Base-by-base conservation (phyloP, 345 rosid genomes). In the Orychophragmus violaceus region DNA sequence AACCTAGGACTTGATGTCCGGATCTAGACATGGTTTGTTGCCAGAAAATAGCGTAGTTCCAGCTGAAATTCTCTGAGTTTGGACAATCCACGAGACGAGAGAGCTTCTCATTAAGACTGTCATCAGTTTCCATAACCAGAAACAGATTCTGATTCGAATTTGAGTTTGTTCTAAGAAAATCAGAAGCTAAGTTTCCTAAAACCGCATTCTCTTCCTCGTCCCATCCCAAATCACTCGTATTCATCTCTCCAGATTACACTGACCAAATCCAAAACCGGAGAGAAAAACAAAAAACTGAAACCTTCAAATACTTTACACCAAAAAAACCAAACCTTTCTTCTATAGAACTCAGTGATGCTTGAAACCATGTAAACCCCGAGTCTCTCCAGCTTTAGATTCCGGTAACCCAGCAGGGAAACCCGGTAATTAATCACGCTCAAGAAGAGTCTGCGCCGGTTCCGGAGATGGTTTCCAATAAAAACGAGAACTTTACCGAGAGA, bases 1-100 rank as follows among this genome's bases (percentile, higher is more conserved):
- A 94, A n/a, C 95, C 90, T n/a, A 94, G 72, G 32, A 88, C 91
- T 81, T 81, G 83, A 13, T 88, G 94, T 46, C 95, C 91, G 8
- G 97, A 82, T 74, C 84, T 88, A 32, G 93, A 90, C 78, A 82
- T 74, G 12, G 97, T 88, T 54, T 90, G 83, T 54, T 94, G 99
- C 99, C 99, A 94, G 74, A 90, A 85, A 33, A 94, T 83, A 0
- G 99, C 96, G 5, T 90, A 94, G 78, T 87, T 94, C 99, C 99
- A 94, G 77, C 99, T 88, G 62, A 94, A 94, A 80, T 80, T 86
- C 12, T 89, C 83, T 0, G 77, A 61, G 77, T 81, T 71, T 9
- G 96, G 97, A 9, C 76, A 71, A 56, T 94, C 99, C 48, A 94
- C 99, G 12, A 94, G 91, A 81, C 87, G 88, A 41, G 95, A 85